Evolutionary conservation across 257 asterid species (phyloP), one percentile per base, ranked within the genome.

Genomic region (Lithospermum erythrorhizon): DNA sequence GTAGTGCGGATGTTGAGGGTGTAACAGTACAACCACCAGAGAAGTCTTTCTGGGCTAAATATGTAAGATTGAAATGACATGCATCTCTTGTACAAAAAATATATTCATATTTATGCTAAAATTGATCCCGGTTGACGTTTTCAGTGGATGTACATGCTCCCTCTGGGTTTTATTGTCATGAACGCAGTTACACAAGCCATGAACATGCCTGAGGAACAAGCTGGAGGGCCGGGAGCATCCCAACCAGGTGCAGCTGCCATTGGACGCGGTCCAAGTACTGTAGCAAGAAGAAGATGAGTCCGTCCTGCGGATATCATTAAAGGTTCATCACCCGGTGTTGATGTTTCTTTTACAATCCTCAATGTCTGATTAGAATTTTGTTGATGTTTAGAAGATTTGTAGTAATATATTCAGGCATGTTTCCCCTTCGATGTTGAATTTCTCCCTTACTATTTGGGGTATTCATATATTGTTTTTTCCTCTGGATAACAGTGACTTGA

Each of bases 111-210:
- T 14, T 18, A 35, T 49, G 22, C 29, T 67, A 20, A 20, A 47
- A 24, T 9, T 21, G 64, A 13, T 32, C 64, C 63, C 21, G 25
- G 53, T 55, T 68, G 62, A 53, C 59, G 55, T 71, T 21, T 72
- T 35, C 82, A 91, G 98, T 91, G 98, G 98, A 91, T 91, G 95
- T 91, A 88, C 80, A 73, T 91, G 89, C 75, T 91, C 67, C 98
- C 98, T 59, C 86, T 88, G 27, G 98, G 95, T 69, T 87, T 91
- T 66, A 75, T 91, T 25, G 79, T 83, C 70, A 86, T 91, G 98
- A 91, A 91, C 74, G 97, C 95, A 61, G 51, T 91, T 74, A 91
- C 97, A 53, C 98, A 91, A 78, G 98, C 95, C 65, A 82, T 86
- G 90, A 91, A 91, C 74, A 69, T 85, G 91, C 73, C 94, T 24